These are phyloP conservation scores for Teunomyces cretensis DNA, from an alignment of 805 yeast genomes.

Conservation along the genomic window DNA sequence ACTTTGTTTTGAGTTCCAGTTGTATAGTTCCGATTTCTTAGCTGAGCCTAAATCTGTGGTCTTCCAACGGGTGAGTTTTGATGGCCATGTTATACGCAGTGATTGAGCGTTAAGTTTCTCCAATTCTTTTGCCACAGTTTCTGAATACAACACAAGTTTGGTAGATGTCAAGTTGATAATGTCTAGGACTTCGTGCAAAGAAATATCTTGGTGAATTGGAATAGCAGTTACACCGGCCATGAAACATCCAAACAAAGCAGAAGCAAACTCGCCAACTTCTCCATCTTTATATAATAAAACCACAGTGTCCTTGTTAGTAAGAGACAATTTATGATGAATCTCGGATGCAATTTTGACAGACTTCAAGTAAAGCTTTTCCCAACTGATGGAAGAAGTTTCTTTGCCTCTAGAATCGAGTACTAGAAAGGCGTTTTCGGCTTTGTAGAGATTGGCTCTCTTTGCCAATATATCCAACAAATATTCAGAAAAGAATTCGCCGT, in stretches of 20 bases:
- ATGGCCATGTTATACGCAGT: conserved; percentile 65
- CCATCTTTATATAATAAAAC: conserved; percentile 77
- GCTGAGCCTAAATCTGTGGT: conserved; percentile 83
- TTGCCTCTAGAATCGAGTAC: conserved; percentile 79
- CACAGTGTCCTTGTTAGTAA: conserved; percentile 81
- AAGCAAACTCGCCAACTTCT: conserved; percentile 82
- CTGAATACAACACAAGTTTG: conserved; percentile 78
- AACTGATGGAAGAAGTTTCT: conserved; percentile 70
- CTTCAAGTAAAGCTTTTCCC: conserved; percentile 84
- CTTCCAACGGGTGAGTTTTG: conserved; percentile 71
- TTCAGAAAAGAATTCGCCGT: conserved; percentile 34
- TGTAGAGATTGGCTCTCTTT: conserved; percentile 65
- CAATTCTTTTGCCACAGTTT: conserved; percentile 68
- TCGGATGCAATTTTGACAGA: conserved; percentile 89
- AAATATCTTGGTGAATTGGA: conserved; percentile 78
- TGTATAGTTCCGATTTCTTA: conserved; percentile 32
- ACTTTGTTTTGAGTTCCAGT: conserved; percentile 21
- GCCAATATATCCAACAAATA: conserved; percentile 71
- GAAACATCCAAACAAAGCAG: conserved; percentile 88
- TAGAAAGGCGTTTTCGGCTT: conserved; percentile 64
- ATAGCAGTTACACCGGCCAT: conserved; percentile 93
- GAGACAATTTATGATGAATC: conserved; percentile 67
- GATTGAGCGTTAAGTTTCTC: conserved; percentile 53
- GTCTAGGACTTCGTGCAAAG: conserved; percentile 65
- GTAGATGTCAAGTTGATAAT: conserved; percentile 74